Evolutionary conservation across 2,329 filamentous ascomycete species (phyloP), one percentile per base, ranked within the genome.

Genomic region (Ilyonectria robusta): DNA sequence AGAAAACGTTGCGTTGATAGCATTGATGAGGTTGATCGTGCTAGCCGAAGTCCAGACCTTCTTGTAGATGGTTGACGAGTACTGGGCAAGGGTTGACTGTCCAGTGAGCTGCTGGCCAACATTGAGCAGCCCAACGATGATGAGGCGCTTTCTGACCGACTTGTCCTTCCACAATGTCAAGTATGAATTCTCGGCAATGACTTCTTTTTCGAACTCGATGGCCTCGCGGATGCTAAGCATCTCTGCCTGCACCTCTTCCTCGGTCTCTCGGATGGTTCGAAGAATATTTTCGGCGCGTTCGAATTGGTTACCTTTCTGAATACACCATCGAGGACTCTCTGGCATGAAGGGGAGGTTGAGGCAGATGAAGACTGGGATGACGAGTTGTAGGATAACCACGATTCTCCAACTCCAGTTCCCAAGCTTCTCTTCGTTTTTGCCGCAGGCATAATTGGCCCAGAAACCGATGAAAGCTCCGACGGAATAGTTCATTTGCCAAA

Each of bases 401-500:
- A 92, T 87, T 72, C 86, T 88, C 91, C 91, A 93, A 77, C 92
- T 90, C 91, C 91, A 92, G 69, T 93, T 84, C 23, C 90, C 91
- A 4, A 92, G 84, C 13, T 70, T 81, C 29, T 81, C 71, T 26
- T 82, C 80, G 77, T 91, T 81, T n/a, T n/a, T n/a, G n/a, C n/a
- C n/a, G n/a, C n/a, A n/a, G 6, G 85, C 90, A 71, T 87, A 92
- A 75, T 89, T 89, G 75, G 92, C 87, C 90, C 77, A 78, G 58
- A 76, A 78, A 13, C 75, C 74, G 33, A 78, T 71, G 62, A 90
- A 91, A 2, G 83, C 86, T 15, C 88, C 89, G 37, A 90, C 88
- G 0, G 82, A 86, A 77, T 89, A 91, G 79, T 88, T 89, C 76
- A 89, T 84, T 75, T 91, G 89, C 89, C 89, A 91, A n/a, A n/a